A percentile compares a stretch with the other conserved stretches of the same genome.
These are phyloP conservation scores for Dendrobium officinale DNA, from an alignment of 106 monocot species.

Conservation along the genomic window DNA sequence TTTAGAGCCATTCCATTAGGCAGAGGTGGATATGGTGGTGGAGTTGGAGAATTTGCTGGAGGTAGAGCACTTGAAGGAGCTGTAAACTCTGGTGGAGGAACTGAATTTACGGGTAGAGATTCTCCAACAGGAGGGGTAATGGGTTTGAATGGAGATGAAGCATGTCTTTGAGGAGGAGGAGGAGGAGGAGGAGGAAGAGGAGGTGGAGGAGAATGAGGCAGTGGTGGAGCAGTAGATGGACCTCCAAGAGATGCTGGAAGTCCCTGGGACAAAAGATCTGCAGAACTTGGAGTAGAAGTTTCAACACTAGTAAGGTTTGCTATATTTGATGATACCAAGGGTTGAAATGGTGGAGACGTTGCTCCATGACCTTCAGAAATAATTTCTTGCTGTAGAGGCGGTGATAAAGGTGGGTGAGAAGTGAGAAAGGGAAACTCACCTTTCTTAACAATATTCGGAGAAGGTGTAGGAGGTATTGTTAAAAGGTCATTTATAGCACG, in stretches of 20 bases:
- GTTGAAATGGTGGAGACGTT: not conserved
- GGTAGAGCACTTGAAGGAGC: not conserved
- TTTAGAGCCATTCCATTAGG: not conserved
- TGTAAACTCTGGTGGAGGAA: not conserved
- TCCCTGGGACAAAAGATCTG: not conserved
- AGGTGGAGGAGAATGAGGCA: not conserved
- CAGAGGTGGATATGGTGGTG: not conserved
- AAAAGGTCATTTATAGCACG: not conserved
- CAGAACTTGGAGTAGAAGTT: not conserved
- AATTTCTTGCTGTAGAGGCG: not conserved
- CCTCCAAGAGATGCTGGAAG: not conserved
- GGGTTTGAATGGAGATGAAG: not conserved
- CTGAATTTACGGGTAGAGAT: not conserved
- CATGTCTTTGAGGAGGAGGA: not conserved
- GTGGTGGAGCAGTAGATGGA: not conserved
- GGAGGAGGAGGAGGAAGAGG: not conserved
- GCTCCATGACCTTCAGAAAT: not conserved
- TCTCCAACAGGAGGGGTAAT: not conserved
- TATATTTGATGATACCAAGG: not conserved
- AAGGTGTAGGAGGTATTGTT: not conserved
- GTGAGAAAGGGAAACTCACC: not conserved
- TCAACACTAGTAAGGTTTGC: not conserved
- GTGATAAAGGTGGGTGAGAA: conserved; percentile 17
- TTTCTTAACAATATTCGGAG: not conserved
- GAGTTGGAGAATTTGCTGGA: not conserved